A percentile compares a stretch with the other conserved stretches of the same genome.
These are phyloP conservation scores for Scheffersomyces cryptocercus DNA, from an alignment of 1,139 yeast species.

Conservation along the genomic window DNA sequence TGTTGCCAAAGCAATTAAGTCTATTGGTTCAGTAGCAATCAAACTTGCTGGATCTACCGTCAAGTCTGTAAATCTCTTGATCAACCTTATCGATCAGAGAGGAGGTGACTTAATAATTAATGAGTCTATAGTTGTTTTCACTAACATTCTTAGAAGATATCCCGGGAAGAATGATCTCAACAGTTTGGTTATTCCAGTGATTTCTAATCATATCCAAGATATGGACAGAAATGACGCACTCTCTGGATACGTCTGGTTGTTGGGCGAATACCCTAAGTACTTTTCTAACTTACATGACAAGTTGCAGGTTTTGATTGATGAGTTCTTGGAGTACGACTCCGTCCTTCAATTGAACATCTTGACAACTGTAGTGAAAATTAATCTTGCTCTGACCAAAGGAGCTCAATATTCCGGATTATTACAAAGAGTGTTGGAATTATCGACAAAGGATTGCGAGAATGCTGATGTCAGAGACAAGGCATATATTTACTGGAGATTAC, in stretches of 20 bases:
- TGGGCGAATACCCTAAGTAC: slow-evolving; percentile 84
- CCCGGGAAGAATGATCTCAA: slow-evolving; percentile 60
- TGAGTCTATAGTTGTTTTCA: slow-evolving; percentile 75
- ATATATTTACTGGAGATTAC: slow-evolving; percentile 88
- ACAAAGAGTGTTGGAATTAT: slow-evolving; percentile 71
- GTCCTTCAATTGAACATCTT: slow-evolving; percentile 74
- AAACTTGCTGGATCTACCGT: slow-evolving; percentile 62
- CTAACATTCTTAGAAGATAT: slow-evolving; percentile 78
- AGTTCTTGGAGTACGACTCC: slow-evolving; percentile 73
- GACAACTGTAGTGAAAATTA: slow-evolving; percentile 78
- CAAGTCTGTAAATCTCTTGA: slow-evolving; percentile 74
- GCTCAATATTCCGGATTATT: slow-evolving; percentile 49
- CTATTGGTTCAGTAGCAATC: slow-evolving; percentile 88
- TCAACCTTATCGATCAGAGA: slow-evolving; percentile 75
- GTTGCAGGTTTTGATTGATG: slow-evolving; percentile 52
- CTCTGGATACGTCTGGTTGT: slow-evolving; percentile 81
- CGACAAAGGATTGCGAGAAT: slow-evolving; percentile 80
- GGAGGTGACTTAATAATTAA: slow-evolving; percentile 74
- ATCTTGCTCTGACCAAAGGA: slow-evolving; percentile 44
- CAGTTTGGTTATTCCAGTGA: slow-evolving; percentile 68
- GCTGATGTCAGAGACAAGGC: slow-evolving; percentile 96
- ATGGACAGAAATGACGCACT: slow-evolving; percentile 64
- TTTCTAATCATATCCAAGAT: slow-evolving; percentile 60
- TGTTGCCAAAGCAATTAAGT: slow-evolving; percentile 77
- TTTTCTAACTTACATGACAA: slow-evolving; percentile 55